Conservation (phyloP, 148 eudicot genomes). For the Nyssa sinensis region DNA sequence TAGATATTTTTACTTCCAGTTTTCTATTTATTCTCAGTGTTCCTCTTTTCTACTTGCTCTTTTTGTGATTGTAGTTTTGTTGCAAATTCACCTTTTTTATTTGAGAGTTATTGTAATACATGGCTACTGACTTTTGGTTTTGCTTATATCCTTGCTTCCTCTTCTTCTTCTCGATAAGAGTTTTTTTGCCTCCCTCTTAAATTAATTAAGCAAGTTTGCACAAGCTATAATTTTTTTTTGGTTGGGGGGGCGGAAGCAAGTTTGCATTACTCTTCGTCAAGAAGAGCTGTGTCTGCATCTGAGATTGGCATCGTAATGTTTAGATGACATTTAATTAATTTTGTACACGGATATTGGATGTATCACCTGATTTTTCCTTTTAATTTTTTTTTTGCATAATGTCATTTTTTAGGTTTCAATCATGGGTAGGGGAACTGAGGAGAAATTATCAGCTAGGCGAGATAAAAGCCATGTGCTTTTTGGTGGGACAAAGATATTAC, state of each 20-base stretch:
- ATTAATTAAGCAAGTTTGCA: background rate
- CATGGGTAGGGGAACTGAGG: slow-evolving; percentile 60
- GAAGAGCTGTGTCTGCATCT: slow-evolving; percentile 4
- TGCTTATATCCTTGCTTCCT: background rate
- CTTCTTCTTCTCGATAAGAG: too few relatives aligned
- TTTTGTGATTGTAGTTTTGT: background rate
- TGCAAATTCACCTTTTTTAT: background rate
- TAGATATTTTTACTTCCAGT: slow-evolving; percentile 6
- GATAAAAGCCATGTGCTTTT: slow-evolving; percentile 86
- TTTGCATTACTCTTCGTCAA: background rate
- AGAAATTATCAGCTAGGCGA: slow-evolving; percentile 62
- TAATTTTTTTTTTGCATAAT: background rate
- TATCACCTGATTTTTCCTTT: background rate
- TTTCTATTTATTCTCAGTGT: slow-evolving; percentile 7
- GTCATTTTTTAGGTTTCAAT: slow-evolving; percentile 60
- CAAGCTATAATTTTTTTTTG: background rate
- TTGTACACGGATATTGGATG: background rate
- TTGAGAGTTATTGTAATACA: too few relatives aligned
- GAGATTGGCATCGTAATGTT: background rate
- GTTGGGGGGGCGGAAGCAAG: background rate
- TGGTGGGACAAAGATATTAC: slow-evolving; percentile 98
- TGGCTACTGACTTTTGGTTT: background rate
- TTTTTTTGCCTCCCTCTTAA: background rate
- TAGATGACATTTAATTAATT: background rate
- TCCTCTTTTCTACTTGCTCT: background rate